Evolutionary conservation across 2,329 filamentous ascomycete species (phyloP), one percentile per base, ranked within the genome.

Genomic region (Fusarium vanettenii): DNA sequence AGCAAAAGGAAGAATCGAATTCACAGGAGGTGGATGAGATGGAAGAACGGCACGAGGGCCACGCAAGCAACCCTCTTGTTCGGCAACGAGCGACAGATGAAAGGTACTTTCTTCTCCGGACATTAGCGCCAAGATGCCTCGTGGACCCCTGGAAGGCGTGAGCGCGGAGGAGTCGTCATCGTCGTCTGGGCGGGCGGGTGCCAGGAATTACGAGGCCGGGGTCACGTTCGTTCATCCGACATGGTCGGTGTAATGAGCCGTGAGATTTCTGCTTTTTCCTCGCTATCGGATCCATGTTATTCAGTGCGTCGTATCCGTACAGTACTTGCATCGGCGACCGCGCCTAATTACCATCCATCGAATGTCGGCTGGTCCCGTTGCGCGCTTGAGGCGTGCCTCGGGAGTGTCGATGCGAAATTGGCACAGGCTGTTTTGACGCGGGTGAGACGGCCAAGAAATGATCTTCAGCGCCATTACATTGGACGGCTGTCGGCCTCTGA

Each of bases 11-110:
- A 59, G 68, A 66, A 45, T 68, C 39, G 50, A 66, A 64, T 73
- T 75, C 60, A 73, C 69, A 74, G 66, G 70, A 76, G 73, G 64
- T 63, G 67, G 66, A 65, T 64, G 56, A 70, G 66, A 70, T 66
- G 70, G 73, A 69, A 74, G 61, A 69, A 71, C 73, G 70, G 73
- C 70, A 75, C 66, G 63, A 64, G 73, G 73, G 73, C 73, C 73
- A 76, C 73, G 73, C 73, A 74, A 74, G 65, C 62, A 50, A 43
- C 60, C 50, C 56, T 66, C 56, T 52, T 55, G 56, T 71, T 61
- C 70, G 59, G 62, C 35, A 72, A 57, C 62, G 61, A 70, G 63
- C 65, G 60, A 69, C 57, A 62, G n/a, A 74, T n/a, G 41, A 59
- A 25, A 55, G 35, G 33, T 63, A 63, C 60, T 29, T 63, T 52